These are phyloP conservation scores for Claviceps sp. DNA, from an alignment of 2,329 filamentous ascomycete species.

Conservation along the genomic window DNA sequence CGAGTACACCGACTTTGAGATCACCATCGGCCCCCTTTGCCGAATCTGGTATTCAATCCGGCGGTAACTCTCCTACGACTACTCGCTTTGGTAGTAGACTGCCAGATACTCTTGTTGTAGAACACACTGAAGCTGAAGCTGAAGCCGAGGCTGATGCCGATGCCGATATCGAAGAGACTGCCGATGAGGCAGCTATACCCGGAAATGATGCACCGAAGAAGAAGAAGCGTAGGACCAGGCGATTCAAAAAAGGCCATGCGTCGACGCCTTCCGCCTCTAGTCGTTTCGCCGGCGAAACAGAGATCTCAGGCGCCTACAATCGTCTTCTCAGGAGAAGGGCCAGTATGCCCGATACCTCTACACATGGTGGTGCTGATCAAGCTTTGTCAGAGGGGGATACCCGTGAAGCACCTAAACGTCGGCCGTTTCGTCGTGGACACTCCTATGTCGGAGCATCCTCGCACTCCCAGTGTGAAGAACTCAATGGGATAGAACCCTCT, in stretches of 20 bases:
- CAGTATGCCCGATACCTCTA: slow-evolving; percentile 47
- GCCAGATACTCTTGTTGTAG: slow-evolving; percentile 40
- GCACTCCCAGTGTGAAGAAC: slow-evolving; percentile 31
- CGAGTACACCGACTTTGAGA: slow-evolving; percentile 33
- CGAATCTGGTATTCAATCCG: slow-evolving; percentile 26
- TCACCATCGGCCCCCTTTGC: slow-evolving; percentile 18
- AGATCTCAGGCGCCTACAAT: slow-evolving; percentile 27
- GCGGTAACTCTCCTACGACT: slow-evolving; percentile 34
- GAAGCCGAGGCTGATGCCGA: slow-evolving; percentile 21
- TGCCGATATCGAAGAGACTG: slow-evolving; percentile 44
- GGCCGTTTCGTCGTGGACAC: slow-evolving; percentile 40
- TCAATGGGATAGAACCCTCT: slow-evolving; percentile 38
- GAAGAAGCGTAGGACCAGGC: slow-evolving; percentile 50
- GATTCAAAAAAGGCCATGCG: slow-evolving; percentile 37
- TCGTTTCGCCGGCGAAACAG: slow-evolving; percentile 27
- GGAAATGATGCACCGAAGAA: slow-evolving; percentile 29
- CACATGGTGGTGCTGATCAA: slow-evolving; percentile 36
- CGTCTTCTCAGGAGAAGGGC: slow-evolving; percentile 48
- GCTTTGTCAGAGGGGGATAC: slow-evolving; percentile 66
- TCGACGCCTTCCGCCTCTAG: slow-evolving; percentile 55
- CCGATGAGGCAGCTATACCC: slow-evolving; percentile 52
- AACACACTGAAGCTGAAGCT: slow-evolving; percentile 15
- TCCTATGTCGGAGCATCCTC: slow-evolving; percentile 41
- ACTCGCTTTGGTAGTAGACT: slow-evolving; percentile 32
- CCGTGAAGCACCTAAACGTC: slow-evolving; percentile 42